These are phyloP conservation scores for Candida succiphila DNA, from an alignment of 805 yeast species.

Conservation along the genomic window DNA sequence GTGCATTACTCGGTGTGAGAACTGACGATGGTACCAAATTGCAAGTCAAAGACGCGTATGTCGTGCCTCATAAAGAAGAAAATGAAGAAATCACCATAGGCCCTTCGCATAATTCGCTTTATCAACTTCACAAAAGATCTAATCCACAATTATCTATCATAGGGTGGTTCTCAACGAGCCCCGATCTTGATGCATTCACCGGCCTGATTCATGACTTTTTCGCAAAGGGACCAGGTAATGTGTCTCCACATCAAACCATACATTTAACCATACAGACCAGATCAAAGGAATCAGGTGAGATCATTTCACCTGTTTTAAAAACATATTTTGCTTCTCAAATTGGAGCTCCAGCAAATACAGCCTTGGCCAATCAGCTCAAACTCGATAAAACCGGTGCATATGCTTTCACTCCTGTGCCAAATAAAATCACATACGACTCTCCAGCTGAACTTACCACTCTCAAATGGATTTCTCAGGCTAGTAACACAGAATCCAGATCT, in stretches of 20 bases:
- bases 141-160: conserved; percentile 70
- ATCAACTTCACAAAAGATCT: conserved; percentile 62
- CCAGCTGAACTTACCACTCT: conserved; percentile 51
- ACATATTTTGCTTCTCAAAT: conserved; percentile 75
- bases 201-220: conserved; percentile 77
- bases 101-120: conserved; percentile 64
- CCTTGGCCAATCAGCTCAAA: conserved; percentile 24
- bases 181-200: conserved; percentile 57
- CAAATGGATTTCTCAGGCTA: conserved; percentile 32
- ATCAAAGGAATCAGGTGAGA: conserved; percentile 36
- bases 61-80: conserved; percentile 71
- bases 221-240: conserved; percentile 56
- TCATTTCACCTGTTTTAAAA: conserved; percentile 42
- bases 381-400: conserved; percentile 36
- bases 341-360: conserved; percentile 38
- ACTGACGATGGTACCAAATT: conserved; percentile 75
- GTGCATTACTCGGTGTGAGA: conserved; percentile 72
- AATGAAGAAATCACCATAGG: conserved; percentile 72
- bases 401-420: conserved; percentile 70
- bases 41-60: conserved; percentile 65
- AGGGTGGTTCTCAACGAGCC: conserved; percentile 72
- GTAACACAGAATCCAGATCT: conserved; percentile 20
- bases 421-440: conserved; percentile 44
- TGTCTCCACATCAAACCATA: conserved; percentile 68
- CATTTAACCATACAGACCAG: conserved; percentile 66